Evolutionary conservation across 2,329 filamentous ascomycete species (phyloP).

Genomic region (Cladosporium sphaerospermum): DNA sequence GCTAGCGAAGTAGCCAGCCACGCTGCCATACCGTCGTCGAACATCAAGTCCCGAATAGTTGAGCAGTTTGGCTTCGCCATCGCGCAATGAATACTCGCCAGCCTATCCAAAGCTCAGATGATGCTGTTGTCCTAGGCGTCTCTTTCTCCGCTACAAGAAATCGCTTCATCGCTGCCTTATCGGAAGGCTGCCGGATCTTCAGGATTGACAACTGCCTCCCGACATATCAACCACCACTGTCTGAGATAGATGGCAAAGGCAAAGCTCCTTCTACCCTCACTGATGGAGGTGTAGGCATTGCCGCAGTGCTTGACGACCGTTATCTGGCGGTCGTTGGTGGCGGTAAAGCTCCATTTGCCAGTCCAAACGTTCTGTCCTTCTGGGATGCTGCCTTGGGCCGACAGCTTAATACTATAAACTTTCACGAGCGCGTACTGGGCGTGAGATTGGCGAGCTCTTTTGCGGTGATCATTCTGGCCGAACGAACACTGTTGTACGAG

Average conservation of each 20-base stretch:
- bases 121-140: conserved; percentile 71
- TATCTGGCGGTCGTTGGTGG: conserved; percentile 87
- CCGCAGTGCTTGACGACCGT: conserved; percentile 29
- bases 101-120: conserved; percentile 69
- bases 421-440: conserved; percentile 72
- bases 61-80: neutral
- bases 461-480: conserved; percentile 65
- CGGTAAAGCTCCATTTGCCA: conserved; percentile 47
- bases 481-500: conserved; percentile 26
- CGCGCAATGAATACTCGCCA: conserved; percentile 77
- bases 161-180: conserved; percentile 80
- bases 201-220: conserved; percentile 31
- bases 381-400: conserved; percentile 84
- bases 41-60: neutral
- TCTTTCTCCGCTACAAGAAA: conserved; percentile 80
- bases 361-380: conserved; percentile 43
- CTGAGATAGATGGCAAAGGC: conserved; percentile 2
- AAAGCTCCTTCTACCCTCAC: neutral
- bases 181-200: conserved; percentile 66
- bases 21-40: neutral
- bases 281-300: conserved; percentile 24
- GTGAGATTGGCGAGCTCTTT: conserved; percentile 69
- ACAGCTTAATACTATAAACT: conserved; percentile 68
- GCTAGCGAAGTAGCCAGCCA: neutral
- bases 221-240: conserved; percentile 22